Conservation (phyloP, 2,329 filamentous ascomycete species). For the Ascochyta lentis region DNA sequence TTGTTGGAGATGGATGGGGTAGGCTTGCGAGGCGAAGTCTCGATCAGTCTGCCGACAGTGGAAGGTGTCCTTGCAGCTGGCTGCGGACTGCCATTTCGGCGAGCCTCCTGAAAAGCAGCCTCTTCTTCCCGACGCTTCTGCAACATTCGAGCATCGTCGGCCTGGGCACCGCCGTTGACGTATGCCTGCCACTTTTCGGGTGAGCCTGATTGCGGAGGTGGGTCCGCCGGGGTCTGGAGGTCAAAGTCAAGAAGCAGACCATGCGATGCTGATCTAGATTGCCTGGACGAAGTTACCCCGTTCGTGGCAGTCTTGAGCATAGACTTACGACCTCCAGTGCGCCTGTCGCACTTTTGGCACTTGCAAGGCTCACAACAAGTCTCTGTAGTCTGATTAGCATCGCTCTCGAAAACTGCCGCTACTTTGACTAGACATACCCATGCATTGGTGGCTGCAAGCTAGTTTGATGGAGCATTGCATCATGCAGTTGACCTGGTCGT, state of each 20-base stretch:
- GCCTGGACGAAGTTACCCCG: background rate
- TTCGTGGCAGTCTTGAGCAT: constrained; percentile 33
- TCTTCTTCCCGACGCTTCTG: constrained; percentile 23
- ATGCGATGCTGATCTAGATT: constrained; percentile 1
- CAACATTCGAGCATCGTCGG: constrained; percentile 29
- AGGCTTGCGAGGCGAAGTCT: constrained; percentile 20
- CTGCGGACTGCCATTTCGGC: constrained; percentile 4
- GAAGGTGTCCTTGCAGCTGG: background rate
- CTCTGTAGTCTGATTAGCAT: background rate
- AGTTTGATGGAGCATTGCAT: constrained; percentile 28
- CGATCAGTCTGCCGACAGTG: constrained; percentile 19
- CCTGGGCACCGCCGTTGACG: constrained; percentile 25
- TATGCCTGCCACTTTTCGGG: constrained; percentile 24
- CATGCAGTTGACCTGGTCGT: constrained; percentile 41
- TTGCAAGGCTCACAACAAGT: constrained; percentile 41
- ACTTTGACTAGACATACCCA: constrained; percentile 11
- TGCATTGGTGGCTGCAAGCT: constrained; percentile 40
- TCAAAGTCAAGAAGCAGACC: constrained; percentile 8
- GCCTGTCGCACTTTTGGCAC: constrained; percentile 37
- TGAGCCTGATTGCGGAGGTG: background rate
- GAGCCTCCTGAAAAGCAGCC: constrained; percentile 13
- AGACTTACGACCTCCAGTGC: constrained; percentile 30
- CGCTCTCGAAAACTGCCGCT: background rate
- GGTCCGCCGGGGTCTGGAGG: constrained; percentile 6
- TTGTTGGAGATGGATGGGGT: constrained; percentile 18